Base-by-base conservation (phyloP, 2,329 filamentous ascomycete genomes). In the Domatiomyces catenatus region DNA sequence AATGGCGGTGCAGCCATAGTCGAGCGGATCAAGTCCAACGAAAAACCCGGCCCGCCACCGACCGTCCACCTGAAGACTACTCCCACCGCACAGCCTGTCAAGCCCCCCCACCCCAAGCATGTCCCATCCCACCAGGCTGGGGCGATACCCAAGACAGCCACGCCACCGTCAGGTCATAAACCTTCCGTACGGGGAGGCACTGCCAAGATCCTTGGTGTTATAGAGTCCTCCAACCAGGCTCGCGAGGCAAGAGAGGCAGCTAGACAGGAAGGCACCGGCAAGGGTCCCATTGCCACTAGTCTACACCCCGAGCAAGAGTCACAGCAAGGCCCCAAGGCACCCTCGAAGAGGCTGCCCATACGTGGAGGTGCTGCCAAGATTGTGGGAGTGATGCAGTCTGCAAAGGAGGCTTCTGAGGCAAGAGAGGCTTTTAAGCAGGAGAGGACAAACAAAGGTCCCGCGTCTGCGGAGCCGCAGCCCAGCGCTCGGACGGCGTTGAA, bases 131-230 rank as follows among this genome's bases (percentile, higher is more conserved):
- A 15, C 32, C 32, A 15, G 32, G 32, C 15, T 39, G 32, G 5
- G 8, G 32, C 32, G 2, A 45, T 8, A 4, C 4, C 44, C 8
- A 45, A 45, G 10, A 26, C 44, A 12, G 10, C 24, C 24, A 45
- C 44, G 10, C 10, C 44, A 12, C 3, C 32, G 10, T 15, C 42
- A 20, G 36, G 20, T 10, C 47, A 24, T 10, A 36, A 17, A 22
- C 8, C 19, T 17, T 2, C 47, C 10, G 18, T 42, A 45, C 22
- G 43, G 10, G 24, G 58, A 12, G 57, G 56, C 8, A 45, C 54
- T n/a, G 50, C 52, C 49, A 68, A 58, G 50, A 63, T 60, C 48
- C 61, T 55, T 46, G 54, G 58, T 17, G 52, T 59, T 8, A 63
- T 61, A 46, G 61, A 64, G 20, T 53, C 58, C n/a, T 61, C 61